Conservation (phyloP, 139 green algal genomes). For the Volvox africanus region DNA sequence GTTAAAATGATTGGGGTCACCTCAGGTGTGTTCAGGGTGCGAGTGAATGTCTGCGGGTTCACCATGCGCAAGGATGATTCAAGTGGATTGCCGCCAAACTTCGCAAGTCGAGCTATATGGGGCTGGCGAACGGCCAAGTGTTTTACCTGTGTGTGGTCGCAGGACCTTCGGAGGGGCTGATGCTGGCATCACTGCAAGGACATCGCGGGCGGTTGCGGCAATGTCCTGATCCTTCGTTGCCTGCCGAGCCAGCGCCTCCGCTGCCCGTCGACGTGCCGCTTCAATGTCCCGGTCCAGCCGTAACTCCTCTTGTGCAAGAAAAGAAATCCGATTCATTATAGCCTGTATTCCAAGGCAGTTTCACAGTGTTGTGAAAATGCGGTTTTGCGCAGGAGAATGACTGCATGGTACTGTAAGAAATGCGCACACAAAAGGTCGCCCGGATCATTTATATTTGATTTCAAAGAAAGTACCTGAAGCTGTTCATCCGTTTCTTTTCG, state of each 20-base stretch:
- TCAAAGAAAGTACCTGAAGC: conserved; percentile 17
- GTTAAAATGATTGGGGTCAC: too few species aligned
- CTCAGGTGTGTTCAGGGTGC: too few species aligned
- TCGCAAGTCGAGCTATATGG: too few species aligned
- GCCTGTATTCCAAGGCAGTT: conserved; percentile 5
- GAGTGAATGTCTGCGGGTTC: too few species aligned
- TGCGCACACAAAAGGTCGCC: neutral
- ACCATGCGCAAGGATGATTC: too few species aligned
- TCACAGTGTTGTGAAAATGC: too few species aligned
- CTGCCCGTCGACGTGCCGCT: conserved; percentile 1
- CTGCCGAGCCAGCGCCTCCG: conserved; percentile 28
- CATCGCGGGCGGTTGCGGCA: conserved; percentile 15
- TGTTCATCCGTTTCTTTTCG: conserved; percentile 42
- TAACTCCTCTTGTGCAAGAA: conserved; percentile 42
- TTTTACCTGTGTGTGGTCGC: conserved; percentile 36
- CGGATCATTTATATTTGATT: too few species aligned
- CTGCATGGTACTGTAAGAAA: neutral
- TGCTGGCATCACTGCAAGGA: conserved; percentile 27
- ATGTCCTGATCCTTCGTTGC: conserved; percentile 25
- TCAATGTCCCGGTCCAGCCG: conserved; percentile 43
- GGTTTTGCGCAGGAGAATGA: neutral
- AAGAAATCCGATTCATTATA: conserved; percentile 47
- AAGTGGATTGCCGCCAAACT: too few species aligned
- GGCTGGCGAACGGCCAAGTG: neutral
- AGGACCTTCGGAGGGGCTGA: neutral